These are phyloP conservation scores for Cytospora chrysosperma DNA, from an alignment of 2,329 filamentous ascomycete species.

Conservation along the genomic window DNA sequence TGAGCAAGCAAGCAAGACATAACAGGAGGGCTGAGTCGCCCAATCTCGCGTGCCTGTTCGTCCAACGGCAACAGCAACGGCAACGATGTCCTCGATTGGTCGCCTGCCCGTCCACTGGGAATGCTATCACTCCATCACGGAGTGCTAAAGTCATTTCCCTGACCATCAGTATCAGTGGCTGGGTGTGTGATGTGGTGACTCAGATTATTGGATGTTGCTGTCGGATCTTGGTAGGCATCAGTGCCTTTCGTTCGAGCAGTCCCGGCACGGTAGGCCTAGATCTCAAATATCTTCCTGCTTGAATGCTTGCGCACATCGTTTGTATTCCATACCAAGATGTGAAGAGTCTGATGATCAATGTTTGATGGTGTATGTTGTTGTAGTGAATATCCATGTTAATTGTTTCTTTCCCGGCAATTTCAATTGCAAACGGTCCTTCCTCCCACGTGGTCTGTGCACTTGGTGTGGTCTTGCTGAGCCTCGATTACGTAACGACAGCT, in stretches of 20 bases:
- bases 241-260: too few species aligned
- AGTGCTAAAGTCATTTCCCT: neutral
- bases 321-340: neutral
- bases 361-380: neutral
- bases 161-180: neutral
- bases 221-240: too few species aligned
- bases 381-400: too few species aligned
- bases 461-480: too few species aligned
- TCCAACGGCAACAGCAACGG: too few species aligned
- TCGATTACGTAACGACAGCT: conserved; percentile 5
- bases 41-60: neutral
- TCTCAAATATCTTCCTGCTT: neutral
- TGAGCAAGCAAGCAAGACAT: neutral
- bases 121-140: neutral
- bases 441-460: neutral
- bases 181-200: neutral
- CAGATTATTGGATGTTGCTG: neutral
- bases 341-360: neutral
- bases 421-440: neutral
- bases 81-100: neutral
- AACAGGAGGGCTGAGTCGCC: neutral
- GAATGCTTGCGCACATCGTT: neutral
- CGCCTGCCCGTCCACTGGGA: neutral
- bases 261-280: too few species aligned
- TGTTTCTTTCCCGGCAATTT: too few species aligned